phyloP scores from a whole-genome alignment of 805 yeast genomes.

The Tetrapisispora arboricola region DNA sequence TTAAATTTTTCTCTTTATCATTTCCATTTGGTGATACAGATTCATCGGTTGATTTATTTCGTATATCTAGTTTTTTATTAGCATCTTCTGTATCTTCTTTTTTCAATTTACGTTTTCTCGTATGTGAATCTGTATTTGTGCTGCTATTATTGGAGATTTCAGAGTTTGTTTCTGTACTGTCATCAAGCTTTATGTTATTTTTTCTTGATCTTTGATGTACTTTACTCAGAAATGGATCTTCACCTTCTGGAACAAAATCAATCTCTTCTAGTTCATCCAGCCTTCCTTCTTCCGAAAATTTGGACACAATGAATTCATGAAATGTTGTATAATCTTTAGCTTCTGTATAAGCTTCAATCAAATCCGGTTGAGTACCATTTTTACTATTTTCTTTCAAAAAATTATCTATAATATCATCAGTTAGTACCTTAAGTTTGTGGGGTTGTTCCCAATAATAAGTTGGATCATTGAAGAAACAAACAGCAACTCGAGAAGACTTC shows the following conservation, averaged over 20 bases:
- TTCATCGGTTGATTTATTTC: background rate
- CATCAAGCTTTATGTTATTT: background rate
- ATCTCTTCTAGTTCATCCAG: constrained; percentile 11
- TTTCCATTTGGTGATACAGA: background rate
- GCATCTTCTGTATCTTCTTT: background rate
- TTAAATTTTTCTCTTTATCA: background rate
- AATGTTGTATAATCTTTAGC: constrained; percentile 18
- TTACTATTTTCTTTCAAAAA: constrained; percentile 12
- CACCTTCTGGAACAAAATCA: constrained; percentile 15
- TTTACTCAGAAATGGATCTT: constrained; percentile 21
- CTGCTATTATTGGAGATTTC: background rate
- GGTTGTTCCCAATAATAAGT: constrained; percentile 30
- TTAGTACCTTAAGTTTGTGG: constrained; percentile 14
- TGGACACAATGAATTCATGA: constrained; percentile 16
- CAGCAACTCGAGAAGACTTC: constrained; percentile 21
- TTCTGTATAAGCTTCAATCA: constrained; percentile 23
- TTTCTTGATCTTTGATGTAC: constrained; percentile 1
- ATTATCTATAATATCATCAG: constrained; percentile 7
- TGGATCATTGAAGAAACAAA: constrained; percentile 29
- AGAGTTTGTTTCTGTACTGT: background rate
- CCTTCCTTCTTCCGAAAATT: constrained; percentile 20
- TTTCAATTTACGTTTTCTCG: background rate
- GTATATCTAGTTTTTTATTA: background rate
- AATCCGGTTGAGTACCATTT: constrained; percentile 10
- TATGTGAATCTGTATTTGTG: background rate